Percentiles rank a stretch among this genome's conserved stretches.
Conservation (phyloP, 1,284 basidiomycete species). For the Chalciporus piperatoides region DNA sequence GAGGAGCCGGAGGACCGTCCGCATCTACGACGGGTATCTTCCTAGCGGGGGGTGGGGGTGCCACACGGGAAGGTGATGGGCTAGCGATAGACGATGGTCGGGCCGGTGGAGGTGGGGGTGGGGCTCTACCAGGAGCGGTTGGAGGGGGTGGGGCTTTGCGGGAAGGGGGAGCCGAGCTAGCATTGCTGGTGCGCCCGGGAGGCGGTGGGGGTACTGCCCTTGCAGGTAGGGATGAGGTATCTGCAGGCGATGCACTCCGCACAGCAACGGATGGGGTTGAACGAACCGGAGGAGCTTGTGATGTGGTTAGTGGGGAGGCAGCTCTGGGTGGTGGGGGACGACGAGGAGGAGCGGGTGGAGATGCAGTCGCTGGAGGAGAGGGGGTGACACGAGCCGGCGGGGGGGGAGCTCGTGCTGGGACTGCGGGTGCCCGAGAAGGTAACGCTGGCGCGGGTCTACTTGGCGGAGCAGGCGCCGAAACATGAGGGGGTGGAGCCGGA, state of each 20-base stretch:
- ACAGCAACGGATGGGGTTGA: conserved; percentile 8
- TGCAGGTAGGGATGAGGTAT: conserved; percentile 24
- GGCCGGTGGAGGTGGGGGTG: conserved; percentile 33
- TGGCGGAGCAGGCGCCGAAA: conserved; percentile 18
- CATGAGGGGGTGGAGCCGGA: conserved; percentile 22
- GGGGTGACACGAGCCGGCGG: conserved; percentile 30
- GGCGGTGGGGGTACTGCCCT: conserved; percentile 31
- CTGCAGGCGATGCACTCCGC: conserved; percentile 23
- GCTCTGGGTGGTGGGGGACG: conserved; percentile 35
- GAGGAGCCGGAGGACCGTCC: conserved; percentile 37
- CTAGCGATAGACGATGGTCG: conserved; percentile 30
- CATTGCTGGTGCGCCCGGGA: conserved; percentile 19
- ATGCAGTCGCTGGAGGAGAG: conserved; percentile 31
- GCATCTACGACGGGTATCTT: conserved; percentile 23
- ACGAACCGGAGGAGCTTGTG: conserved; percentile 32
- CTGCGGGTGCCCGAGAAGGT: conserved; percentile 21
- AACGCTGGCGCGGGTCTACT: conserved; percentile 25
- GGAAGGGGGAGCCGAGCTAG: conserved; percentile 16
- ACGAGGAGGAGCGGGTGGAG: conserved; percentile 37
- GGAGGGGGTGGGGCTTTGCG: conserved; percentile 30
- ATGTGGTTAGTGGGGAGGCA: conserved; percentile 31
- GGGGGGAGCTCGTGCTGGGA: conserved; percentile 25
- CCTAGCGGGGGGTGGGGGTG: conserved; percentile 31
- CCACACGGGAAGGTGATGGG: conserved; percentile 24
- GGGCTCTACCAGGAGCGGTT: conserved; percentile 15